Conservation (phyloP, 257 asterid genomes). For the Plantago ovata region DNA sequence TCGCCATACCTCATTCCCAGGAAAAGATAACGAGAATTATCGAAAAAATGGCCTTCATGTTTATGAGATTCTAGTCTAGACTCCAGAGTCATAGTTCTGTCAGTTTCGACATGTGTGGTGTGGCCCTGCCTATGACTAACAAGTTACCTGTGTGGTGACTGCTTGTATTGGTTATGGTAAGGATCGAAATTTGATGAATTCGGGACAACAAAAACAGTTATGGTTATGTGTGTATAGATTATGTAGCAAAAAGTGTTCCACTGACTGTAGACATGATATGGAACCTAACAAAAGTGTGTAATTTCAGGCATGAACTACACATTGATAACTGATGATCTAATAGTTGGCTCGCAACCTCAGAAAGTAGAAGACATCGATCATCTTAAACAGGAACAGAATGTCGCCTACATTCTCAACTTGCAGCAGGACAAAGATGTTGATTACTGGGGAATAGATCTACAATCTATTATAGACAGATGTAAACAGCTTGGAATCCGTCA, state of each 20-base stretch:
- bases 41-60: too few species aligned
- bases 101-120: too few species aligned
- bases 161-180: too few species aligned
- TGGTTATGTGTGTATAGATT: neutral
- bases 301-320: constrained; percentile 90
- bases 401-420: constrained; percentile 73
- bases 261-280: neutral
- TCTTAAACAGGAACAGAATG: constrained; percentile 64
- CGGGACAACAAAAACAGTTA: neutral
- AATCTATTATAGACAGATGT: constrained; percentile 57
- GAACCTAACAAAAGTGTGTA: constrained; percentile 19
- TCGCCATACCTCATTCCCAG: too few species aligned
- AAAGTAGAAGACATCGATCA: constrained; percentile 79
- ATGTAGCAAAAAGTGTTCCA: too few species aligned
- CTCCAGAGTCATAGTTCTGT: too few species aligned
- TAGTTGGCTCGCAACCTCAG: constrained; percentile 96
- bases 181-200: neutral
- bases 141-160: too few species aligned
- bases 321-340: constrained; percentile 69
- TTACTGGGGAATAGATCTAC: constrained; percentile 79
- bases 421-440: constrained; percentile 85
- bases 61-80: too few species aligned
- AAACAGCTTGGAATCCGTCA: constrained; percentile 60
- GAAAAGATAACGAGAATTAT: too few species aligned
- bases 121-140: too few species aligned